These are phyloP conservation scores for Streptanthus diversifolius DNA, from an alignment of 345 rosid genomes.

Conservation along the genomic window DNA sequence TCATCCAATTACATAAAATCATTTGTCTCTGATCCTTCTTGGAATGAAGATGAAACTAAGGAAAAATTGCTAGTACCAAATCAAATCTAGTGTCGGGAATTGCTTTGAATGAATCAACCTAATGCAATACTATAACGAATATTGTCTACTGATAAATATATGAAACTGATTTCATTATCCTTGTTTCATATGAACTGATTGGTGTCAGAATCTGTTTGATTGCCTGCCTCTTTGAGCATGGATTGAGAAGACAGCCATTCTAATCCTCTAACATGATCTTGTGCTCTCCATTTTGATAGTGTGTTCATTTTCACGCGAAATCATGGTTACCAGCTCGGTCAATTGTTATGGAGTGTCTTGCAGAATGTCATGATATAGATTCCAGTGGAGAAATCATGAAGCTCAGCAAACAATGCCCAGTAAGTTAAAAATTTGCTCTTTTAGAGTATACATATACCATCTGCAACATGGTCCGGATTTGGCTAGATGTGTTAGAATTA, in stretches of 20 bases:
- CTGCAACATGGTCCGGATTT: background rate
- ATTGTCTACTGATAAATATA: background rate
- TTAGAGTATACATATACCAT: too few species aligned
- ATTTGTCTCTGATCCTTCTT: background rate
- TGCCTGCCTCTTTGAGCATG: background rate
- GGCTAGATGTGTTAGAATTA: background rate
- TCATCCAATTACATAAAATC: background rate
- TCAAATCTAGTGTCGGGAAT: background rate
- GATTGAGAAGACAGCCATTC: background rate
- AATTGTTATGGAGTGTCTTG: slow-evolving; percentile 65
- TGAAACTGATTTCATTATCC: background rate
- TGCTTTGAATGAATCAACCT: background rate
- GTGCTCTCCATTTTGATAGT: slow-evolving; percentile 36
- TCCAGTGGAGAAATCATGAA: slow-evolving; percentile 81
- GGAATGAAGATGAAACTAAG: background rate
- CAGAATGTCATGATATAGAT: slow-evolving; percentile 48
- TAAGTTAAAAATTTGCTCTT: slow-evolving; percentile 33
- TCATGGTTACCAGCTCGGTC: slow-evolving; percentile 91
- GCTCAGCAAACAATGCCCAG: slow-evolving; percentile 62
- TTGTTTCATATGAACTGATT: background rate
- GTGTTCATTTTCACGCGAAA: slow-evolving; percentile 57
- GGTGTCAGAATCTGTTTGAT: background rate
- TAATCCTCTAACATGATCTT: background rate
- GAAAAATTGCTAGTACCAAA: background rate
- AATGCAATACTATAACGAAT: background rate